Evolutionary conservation across 345 rosid genomes (phyloP), one percentile per base, ranked within the genome.

Genomic region (Pistacia atlantica): DNA sequence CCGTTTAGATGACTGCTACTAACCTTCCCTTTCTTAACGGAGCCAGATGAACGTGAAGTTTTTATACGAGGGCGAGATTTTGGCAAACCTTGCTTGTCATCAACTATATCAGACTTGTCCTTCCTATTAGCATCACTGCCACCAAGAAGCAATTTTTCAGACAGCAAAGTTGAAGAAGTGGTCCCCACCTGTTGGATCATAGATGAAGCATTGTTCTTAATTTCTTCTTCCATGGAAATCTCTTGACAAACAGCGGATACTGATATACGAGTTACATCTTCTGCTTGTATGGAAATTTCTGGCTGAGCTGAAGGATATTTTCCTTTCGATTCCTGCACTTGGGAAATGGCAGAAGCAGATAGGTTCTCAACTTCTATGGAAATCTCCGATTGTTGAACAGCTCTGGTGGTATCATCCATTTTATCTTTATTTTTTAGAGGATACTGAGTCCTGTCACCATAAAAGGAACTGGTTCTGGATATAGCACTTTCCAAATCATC

Each of bases 21-120:
- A 72, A 75, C 78, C 84, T 84, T 93, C 68, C 89, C 93, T 80
- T 86, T 89, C 90, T 89, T 93, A 67, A 78, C 49, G 58, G 85
- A 82, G 56, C 79, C 73, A 65, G 92, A 81, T 58, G 86, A 81
- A 73, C 76, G 83, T 79, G 95, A 86, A 65, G 87, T 83, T 87
- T 90, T 91, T 60, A 81, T 81, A 69, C 82, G 86, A 81, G 89
- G 85, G 67, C 83, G 92, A 37, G 92, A 81, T 81, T 88, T 89
- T 55, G 84, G 68, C 82, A 85, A 66, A 73, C 72, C 84, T 68
- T 82, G 83, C 70, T 84, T 89, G 73, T 81, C 87, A 79, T 88
- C 94, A 61, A 74, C 72, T 51, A 28, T 79, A 52, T 77, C 78
- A 62, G 78, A 68, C 78, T 89, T 93, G 62, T 84, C 77, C 77